These are phyloP conservation scores for Apophysomyces ossiformis DNA, from an alignment of 371 early-diverging fungal species.

Conservation along the genomic window DNA sequence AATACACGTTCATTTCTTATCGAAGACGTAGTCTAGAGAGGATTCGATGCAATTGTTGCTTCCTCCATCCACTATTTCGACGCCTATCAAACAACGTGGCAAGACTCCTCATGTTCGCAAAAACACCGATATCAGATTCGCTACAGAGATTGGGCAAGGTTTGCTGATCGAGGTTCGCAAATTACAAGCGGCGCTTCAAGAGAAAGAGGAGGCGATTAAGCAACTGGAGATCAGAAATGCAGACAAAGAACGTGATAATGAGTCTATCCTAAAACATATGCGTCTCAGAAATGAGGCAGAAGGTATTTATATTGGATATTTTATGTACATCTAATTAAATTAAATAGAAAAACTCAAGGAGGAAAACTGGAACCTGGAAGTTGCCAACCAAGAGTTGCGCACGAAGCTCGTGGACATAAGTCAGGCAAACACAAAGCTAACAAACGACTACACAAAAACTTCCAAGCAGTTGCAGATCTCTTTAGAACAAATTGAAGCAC, in stretches of 20 bases:
- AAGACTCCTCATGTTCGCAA: not conserved
- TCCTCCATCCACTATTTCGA: not conserved
- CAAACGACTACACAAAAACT: constrained; percentile 46
- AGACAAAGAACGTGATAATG: constrained; percentile 54
- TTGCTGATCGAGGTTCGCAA: constrained; percentile 37
- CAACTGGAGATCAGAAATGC: constrained; percentile 54
- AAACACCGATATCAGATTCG: constrained; percentile 32
- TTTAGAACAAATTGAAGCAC: constrained; percentile 54
- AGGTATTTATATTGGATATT: constrained; percentile 27
- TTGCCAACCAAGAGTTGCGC: constrained; percentile 27
- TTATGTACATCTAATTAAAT: constrained; percentile 5
- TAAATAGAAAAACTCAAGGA: constrained; percentile 37
- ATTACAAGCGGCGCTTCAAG: constrained; percentile 35
- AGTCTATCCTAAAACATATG: constrained; percentile 48
- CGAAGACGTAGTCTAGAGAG: not conserved
- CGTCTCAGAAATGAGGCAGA: constrained; percentile 47
- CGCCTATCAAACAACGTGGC: not conserved
- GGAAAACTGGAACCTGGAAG: constrained; percentile 29
- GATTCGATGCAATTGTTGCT: not conserved
- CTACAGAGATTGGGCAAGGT: constrained; percentile 34
- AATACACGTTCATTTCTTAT: not conserved
- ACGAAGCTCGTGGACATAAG: constrained; percentile 47
- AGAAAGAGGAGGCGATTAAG: constrained; percentile 56
- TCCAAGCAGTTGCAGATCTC: constrained; percentile 45
- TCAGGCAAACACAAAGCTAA: constrained; percentile 39